Conservation (phyloP, 1,284 basidiomycete species). For the Microbotryum saponariae region DNA sequence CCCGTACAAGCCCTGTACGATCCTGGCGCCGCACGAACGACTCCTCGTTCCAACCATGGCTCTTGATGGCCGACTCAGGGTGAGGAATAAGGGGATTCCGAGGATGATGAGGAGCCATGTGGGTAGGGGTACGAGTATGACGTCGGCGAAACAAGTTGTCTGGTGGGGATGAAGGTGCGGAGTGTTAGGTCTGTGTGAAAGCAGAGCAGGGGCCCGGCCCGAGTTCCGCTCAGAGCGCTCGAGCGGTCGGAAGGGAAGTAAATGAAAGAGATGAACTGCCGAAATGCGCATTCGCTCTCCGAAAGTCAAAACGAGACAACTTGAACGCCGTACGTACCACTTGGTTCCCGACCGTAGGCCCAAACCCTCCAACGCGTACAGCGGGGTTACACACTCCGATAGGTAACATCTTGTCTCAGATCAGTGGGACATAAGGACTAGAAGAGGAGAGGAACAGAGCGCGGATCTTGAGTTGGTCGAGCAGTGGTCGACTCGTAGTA, state of each 20-base stretch:
- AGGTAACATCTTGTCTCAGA: not conserved
- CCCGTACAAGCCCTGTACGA: not conserved
- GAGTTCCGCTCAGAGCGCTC: no score
- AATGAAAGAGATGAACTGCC: no score
- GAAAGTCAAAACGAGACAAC: no score
- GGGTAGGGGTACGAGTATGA: constrained; percentile 1
- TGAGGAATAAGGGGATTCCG: not conserved
- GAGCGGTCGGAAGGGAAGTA: no score
- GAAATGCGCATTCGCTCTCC: no score
- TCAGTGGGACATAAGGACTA: not conserved
- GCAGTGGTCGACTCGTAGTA: no score
- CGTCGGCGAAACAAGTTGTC: constrained; percentile 5
- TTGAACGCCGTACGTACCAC: not conserved
- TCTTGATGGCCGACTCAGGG: no score
- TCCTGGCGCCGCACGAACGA: not conserved
- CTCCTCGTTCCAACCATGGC: no score
- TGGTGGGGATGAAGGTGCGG: not conserved
- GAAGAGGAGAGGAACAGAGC: not conserved
- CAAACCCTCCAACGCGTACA: constrained; percentile 3
- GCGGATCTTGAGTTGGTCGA: not conserved
- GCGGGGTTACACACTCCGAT: not conserved
- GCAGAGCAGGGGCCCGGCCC: no score
- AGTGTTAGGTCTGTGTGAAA: not conserved
- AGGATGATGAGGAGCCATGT: not conserved
- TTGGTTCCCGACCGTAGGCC: not conserved